These are phyloP conservation scores for Penicillium griseofulvum DNA, from an alignment of 2,329 filamentous ascomycete genomes.

Conservation along the genomic window DNA sequence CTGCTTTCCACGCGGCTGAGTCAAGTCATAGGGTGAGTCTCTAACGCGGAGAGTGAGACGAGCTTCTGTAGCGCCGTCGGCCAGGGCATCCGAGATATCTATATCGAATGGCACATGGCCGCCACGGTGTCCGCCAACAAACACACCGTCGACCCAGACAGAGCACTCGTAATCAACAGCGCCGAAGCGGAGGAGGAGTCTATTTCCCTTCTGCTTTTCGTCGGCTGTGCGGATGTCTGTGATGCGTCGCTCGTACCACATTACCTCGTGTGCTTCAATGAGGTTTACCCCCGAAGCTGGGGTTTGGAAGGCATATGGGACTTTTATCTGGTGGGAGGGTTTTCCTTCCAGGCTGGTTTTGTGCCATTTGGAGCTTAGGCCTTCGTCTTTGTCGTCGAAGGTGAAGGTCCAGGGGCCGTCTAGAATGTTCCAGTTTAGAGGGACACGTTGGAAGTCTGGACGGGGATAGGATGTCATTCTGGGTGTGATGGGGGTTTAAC, in stretches of 20 bases:
- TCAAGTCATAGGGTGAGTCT: conserved; percentile 63
- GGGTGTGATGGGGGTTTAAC: neutral
- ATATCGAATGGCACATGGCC: conserved; percentile 63
- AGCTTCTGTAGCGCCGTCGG: conserved; percentile 19
- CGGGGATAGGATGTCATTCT: conserved; percentile 53
- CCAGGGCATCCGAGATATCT: conserved; percentile 51
- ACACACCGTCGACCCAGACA: conserved; percentile 56
- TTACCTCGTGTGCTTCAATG: conserved; percentile 61
- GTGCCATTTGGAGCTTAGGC: conserved; percentile 56
- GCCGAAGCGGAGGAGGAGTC: conserved; percentile 47
- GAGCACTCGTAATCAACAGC: conserved; percentile 52
- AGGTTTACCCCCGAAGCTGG: conserved; percentile 63
- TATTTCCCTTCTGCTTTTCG: conserved; percentile 42
- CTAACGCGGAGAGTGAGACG: conserved; percentile 58
- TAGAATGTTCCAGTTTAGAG: conserved; percentile 59
- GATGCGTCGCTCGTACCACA: conserved; percentile 63
- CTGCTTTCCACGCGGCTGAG: conserved; percentile 67
- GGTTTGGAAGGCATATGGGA: conserved; percentile 66
- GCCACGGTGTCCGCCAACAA: conserved; percentile 54
- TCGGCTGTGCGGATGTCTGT: conserved; percentile 49
- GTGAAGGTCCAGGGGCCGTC: conserved; percentile 64
- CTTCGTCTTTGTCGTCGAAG: conserved; percentile 64
- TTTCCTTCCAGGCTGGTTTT: conserved; percentile 38
- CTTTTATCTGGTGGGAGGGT: conserved; percentile 55
- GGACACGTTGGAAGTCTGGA: conserved; percentile 60